Base-by-base conservation (phyloP, 2,329 filamentous ascomycete species). In the Chrysosporium keratinophilum region DNA sequence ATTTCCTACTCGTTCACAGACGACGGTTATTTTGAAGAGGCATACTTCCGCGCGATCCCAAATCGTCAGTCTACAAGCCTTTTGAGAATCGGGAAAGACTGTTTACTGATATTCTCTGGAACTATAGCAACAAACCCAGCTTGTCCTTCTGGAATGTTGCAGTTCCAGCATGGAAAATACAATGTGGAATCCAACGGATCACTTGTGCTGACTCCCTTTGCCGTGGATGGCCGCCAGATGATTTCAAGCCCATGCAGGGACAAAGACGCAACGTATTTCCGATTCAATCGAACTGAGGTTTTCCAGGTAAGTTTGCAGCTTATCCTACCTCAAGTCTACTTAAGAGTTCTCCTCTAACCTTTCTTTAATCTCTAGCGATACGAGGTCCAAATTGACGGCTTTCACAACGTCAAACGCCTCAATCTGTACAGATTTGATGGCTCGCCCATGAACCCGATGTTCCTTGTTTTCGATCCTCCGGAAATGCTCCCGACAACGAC, bases 1-100 rank as follows among this genome's bases (percentile, higher is more conserved):
- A 84, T 86, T 59, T 86, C 84, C 14, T 88, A 86, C 70, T 87
- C 84, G 10, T 88, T 88, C 68, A 83, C 81, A 3, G 72, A 69
- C 40, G 80, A 86, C 64, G 84, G 84, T 19, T 75, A 76, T 67
- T 88, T 77, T 63, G 84, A 88, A 69, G 77, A 81, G 62, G 82
- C 84, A 12, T 81, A 83, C 66, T 88, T 86, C 67, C 76, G 83
- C 58, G 82, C 82, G 9, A 69, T 86, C 62, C 70, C 84, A 46
- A 86, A 87, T 64, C 84, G 82, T 85, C 69, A 66, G 80, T 75
- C 23, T 9, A 23, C 15, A 17, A 31, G 9, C 19, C 51, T n/a
- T 40, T 20, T 12, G 10, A 12, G 10, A 11, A n/a, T 28, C 7
- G 9, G 7, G 11, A 3, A 6, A 11, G 17, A 43, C 14, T 1